These are phyloP conservation scores for Wickerhamomyces ciferrii DNA, from an alignment of 805 yeast genomes.

Conservation along the genomic window DNA sequence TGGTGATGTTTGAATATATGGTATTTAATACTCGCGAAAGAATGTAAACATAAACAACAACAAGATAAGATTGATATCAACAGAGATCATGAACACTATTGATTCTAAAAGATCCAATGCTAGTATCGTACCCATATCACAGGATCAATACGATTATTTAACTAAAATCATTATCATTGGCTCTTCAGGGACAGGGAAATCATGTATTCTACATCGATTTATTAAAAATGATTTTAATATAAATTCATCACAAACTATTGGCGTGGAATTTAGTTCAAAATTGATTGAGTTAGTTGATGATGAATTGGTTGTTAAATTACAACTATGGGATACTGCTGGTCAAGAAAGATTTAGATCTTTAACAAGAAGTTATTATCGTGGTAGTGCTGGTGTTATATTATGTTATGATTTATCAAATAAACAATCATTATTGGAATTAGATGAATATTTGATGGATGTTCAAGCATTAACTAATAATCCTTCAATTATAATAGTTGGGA, in stretches of 20 bases:
- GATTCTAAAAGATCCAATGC: background rate
- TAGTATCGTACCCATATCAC: background rate
- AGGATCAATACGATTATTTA: conserved; percentile 26
- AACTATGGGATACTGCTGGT: conserved; percentile 34
- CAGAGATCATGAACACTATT: background rate
- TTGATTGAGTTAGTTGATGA: conserved; percentile 19
- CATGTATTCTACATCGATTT: conserved; percentile 34
- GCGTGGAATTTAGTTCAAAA: conserved; percentile 33
- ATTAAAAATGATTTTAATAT: conserved; percentile 19
- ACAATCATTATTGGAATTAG: conserved; percentile 21
- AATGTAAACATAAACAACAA: background rate
- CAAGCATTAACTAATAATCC: conserved; percentile 22
- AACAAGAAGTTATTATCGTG: conserved; percentile 33
- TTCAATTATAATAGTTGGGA: conserved; percentile 28
- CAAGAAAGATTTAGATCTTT: conserved; percentile 32
- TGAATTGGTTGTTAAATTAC: conserved; percentile 14
- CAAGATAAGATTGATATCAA: background rate
- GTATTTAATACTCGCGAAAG: background rate
- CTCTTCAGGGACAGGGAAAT: conserved; percentile 37
- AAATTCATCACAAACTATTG: conserved; percentile 30
- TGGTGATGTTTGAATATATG: too few relatives aligned
- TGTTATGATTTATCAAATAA: conserved; percentile 27
- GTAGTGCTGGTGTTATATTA: conserved; percentile 31
- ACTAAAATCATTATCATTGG: conserved; percentile 38
- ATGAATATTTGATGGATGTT: conserved; percentile 27